phyloP scores from a whole-genome alignment of 306 rosid genomes.

The Lupinus albus region DNA sequence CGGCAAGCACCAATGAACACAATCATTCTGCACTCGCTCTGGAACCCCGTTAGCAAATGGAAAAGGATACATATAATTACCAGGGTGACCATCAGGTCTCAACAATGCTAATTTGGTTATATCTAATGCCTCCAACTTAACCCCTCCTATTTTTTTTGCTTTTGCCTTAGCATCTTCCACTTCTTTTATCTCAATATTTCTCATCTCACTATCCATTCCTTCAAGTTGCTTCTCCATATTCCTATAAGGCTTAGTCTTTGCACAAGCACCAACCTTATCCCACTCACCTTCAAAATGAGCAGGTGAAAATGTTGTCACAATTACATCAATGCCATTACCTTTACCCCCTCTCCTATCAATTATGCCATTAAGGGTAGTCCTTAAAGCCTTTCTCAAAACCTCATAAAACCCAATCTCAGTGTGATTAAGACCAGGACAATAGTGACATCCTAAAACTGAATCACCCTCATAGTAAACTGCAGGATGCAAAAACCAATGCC shows the following conservation, averaged over 20 bases:
- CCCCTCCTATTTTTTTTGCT: conserved; percentile 35
- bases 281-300: conserved; percentile 92
- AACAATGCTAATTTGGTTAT: conserved; percentile 64
- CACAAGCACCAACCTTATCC: conserved; percentile 88
- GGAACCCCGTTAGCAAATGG: conserved; percentile 65
- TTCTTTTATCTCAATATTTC: conserved; percentile 69
- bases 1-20: conserved; percentile 97
- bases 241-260: conserved; percentile 61
- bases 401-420: conserved; percentile 86
- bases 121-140: conserved; percentile 70
- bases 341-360: conserved; percentile 50
- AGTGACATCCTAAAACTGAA: conserved; percentile 74
- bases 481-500: conserved; percentile 93
- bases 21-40: conserved; percentile 79
- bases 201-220: conserved; percentile 84
- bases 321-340: conserved; percentile 46
- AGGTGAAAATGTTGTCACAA: conserved; percentile 86
- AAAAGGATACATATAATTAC: conserved; percentile 82
- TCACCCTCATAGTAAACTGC: conserved; percentile 75
- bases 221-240: conserved; percentile 62
- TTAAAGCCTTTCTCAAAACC: conserved; percentile 66
- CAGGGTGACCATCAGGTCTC: conserved; percentile 95
- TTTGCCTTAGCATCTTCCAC: conserved; percentile 62
- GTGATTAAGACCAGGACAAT: conserved; percentile 74
- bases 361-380: conserved; percentile 56